These are phyloP conservation scores for Trypanosoma theileri DNA, from an alignment of 208 protist genomes.

Conservation along the genomic window DNA sequence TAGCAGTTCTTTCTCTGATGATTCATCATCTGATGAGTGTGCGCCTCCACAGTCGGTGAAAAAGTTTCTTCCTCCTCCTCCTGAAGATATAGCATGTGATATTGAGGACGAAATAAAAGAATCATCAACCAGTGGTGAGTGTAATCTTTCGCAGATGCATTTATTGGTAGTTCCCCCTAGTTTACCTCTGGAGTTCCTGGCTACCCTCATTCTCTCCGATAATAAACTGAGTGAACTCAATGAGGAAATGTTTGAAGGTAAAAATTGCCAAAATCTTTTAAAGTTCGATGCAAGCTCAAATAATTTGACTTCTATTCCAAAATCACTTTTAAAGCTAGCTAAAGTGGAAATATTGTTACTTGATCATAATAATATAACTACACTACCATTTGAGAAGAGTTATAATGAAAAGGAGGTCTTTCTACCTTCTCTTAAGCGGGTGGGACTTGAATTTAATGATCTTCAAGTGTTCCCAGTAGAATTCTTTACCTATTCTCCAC, in stretches of 20 bases:
- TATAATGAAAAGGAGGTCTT: slow-evolving; percentile 21
- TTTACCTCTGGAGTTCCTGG: slow-evolving; percentile 43
- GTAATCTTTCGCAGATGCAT: slow-evolving; percentile 60
- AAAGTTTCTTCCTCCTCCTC: slow-evolving; percentile 12
- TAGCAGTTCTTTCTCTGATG: background rate
- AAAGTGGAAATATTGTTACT: slow-evolving; percentile 67
- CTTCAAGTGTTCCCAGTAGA: slow-evolving; percentile 59
- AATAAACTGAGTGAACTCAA: slow-evolving; percentile 61
- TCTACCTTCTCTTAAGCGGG: slow-evolving; percentile 46
- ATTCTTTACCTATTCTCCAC: slow-evolving; percentile 57
- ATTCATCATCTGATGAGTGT: background rate
- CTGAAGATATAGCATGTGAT: slow-evolving; percentile 22
- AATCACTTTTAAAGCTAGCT: slow-evolving; percentile 57
- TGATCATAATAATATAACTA: slow-evolving; percentile 60
- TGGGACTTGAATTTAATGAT: slow-evolving; percentile 76
- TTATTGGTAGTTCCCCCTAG: slow-evolving; percentile 36
- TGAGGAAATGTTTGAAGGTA: slow-evolving; percentile 36
- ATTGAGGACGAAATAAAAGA: slow-evolving; percentile 51
- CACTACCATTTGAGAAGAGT: slow-evolving; percentile 24
- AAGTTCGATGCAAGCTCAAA: slow-evolving; percentile 77
- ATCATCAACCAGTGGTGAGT: slow-evolving; percentile 44
- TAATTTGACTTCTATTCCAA: slow-evolving; percentile 49
- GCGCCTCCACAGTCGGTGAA: background rate
- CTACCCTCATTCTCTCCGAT: slow-evolving; percentile 50
- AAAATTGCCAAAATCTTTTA: slow-evolving; percentile 36